Conservation (phyloP, 2,329 filamentous ascomycete genomes). For the Claviceps pazoutovae region DNA sequence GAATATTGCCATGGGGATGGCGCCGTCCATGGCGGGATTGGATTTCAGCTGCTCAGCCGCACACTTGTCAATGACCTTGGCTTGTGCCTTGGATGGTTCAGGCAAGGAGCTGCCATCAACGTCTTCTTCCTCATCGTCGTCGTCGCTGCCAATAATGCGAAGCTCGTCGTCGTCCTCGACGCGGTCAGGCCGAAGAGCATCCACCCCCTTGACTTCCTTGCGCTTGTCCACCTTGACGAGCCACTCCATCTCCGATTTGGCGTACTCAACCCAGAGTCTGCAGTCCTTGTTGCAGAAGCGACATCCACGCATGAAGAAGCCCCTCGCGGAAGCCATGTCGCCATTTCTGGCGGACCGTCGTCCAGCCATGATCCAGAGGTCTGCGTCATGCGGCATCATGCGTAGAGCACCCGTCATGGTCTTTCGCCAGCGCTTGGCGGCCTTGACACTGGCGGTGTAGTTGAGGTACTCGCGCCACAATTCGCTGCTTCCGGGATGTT, state of each 20-base stretch:
- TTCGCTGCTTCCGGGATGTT: constrained; percentile 66
- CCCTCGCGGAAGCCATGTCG: constrained; percentile 75
- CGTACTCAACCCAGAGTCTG: constrained; percentile 78
- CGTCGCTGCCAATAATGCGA: constrained; percentile 28
- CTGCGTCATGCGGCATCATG: constrained; percentile 70
- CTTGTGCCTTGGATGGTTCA: constrained; percentile 26
- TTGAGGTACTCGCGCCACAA: constrained; percentile 87
- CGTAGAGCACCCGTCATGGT: constrained; percentile 58
- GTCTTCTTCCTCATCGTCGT: constrained; percentile 31
- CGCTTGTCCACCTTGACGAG: constrained; percentile 66
- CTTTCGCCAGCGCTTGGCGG: constrained; percentile 50
- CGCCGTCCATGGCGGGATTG: constrained; percentile 80
- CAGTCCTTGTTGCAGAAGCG: constrained; percentile 71
- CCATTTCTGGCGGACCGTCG: constrained; percentile 63
- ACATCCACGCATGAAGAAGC: constrained; percentile 76
- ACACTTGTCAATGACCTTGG: constrained; percentile 32
- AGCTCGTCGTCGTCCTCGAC: constrained; percentile 36
- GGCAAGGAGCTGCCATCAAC: constrained; percentile 30
- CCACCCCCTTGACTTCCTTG: constrained; percentile 36
- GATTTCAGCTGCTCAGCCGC: constrained; percentile 42
- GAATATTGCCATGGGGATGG: constrained; percentile 85
- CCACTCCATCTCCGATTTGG: constrained; percentile 85
- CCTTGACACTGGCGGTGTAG: constrained; percentile 57
- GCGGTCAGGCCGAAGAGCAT: constrained; percentile 30
- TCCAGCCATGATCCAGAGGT: constrained; percentile 78